Conservation (phyloP, 208 protist genomes). For the Trypanosoma scelopori region DNA sequence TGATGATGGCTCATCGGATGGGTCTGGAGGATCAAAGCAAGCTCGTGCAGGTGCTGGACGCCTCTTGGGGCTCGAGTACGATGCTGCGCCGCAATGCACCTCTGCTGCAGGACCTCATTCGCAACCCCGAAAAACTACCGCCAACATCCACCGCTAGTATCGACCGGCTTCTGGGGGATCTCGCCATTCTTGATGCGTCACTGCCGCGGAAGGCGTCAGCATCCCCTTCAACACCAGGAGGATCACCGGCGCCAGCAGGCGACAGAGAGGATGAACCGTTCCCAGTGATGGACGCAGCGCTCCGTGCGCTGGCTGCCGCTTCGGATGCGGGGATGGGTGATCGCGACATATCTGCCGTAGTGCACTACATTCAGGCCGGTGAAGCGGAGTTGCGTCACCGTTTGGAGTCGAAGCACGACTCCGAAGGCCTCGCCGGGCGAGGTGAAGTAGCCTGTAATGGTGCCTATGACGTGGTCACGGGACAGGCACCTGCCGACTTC, state of each 20-base stretch:
- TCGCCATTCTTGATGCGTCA: conserved; percentile 64
- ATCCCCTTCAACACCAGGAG: not conserved
- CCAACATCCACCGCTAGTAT: conserved; percentile 58
- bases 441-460: conserved; percentile 1
- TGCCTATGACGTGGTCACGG: not conserved
- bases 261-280: conserved; percentile 64
- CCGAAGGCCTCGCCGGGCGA: not conserved
- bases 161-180: conserved; percentile 65
- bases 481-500: conserved; percentile 29
- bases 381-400: conserved; percentile 36
- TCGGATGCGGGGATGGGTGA: conserved; percentile 71
- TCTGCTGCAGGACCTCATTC: conserved; percentile 81
- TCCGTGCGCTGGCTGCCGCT: conserved; percentile 71
- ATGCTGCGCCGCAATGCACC: conserved; percentile 86
- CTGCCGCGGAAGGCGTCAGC: conserved; percentile 27
- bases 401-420: not conserved
- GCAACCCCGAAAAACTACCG: conserved; percentile 67
- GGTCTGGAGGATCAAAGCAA: conserved; percentile 72
- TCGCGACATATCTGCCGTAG: conserved; percentile 69
- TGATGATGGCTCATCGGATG: conserved; percentile 75
- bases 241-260: not conserved
- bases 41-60: conserved; percentile 81
- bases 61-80: conserved; percentile 79
- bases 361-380: conserved; percentile 81
- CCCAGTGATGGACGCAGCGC: conserved; percentile 70